phyloP scores from a whole-genome alignment of 2,329 filamentous ascomycete genomes.

The Colletotrichum tanaceti region DNA sequence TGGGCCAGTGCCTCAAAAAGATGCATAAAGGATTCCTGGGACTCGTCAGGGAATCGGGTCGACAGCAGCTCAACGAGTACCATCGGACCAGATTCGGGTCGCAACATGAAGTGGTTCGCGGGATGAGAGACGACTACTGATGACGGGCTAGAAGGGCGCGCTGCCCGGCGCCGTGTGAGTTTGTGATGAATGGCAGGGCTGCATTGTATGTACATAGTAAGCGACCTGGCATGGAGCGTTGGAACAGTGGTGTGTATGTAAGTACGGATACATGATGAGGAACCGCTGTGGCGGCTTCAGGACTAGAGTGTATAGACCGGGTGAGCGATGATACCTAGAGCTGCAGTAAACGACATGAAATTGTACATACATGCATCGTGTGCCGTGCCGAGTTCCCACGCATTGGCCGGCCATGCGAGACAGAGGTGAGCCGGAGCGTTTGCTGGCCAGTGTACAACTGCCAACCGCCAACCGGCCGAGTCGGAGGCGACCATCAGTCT shows the following conservation, averaged over 20 bases:
- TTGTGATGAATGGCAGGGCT: no score
- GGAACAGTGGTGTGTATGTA: neutral
- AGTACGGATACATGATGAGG: neutral
- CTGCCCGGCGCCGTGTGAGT: no score
- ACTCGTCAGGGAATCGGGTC: slow-evolving; percentile 46
- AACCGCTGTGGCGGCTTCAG: neutral
- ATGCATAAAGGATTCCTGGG: slow-evolving; percentile 47
- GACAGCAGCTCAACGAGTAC: slow-evolving; percentile 43
- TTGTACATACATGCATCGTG: no score
- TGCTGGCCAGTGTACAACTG: neutral
- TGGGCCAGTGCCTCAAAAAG: slow-evolving; percentile 44
- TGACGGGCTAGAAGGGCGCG: slow-evolving; percentile 20
- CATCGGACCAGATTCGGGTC: slow-evolving; percentile 29
- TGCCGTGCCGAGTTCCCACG: neutral
- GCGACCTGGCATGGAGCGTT: neutral
- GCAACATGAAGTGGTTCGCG: slow-evolving; percentile 37
- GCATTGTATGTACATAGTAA: no score
- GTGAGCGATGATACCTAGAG: neutral
- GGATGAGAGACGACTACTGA: slow-evolving; percentile 33
- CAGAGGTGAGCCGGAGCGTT: neutral
- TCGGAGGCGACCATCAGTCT: slow-evolving; percentile 12
- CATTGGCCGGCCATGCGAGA: neutral
- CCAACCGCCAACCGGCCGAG: neutral
- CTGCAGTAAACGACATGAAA: neutral
- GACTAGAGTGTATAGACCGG: neutral